phyloP scores from a whole-genome alignment of 768 basidiomycete species.

The Mrakia hoshinonis region DNA sequence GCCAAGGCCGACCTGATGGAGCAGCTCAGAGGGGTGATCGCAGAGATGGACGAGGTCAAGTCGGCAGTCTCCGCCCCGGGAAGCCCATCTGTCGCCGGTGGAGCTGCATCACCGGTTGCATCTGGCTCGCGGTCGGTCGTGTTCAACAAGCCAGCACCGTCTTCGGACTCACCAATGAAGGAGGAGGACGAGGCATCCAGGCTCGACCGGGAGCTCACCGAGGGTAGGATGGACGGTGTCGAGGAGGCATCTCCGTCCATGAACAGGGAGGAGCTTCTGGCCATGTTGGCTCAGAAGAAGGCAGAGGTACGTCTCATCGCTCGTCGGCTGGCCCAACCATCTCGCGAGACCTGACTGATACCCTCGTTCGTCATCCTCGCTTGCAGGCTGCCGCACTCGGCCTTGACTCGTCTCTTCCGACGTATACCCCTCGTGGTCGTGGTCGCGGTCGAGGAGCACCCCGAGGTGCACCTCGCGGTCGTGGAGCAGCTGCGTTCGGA shows the following conservation, averaged over 20 bases:
- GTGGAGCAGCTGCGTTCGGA: conserved; percentile 15
- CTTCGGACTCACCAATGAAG: conserved; percentile 10
- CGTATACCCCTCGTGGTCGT: conserved; percentile 55
- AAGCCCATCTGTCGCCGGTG: conserved; percentile 30
- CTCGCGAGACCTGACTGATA: not conserved
- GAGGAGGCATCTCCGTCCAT: conserved; percentile 30
- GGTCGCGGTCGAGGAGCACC: conserved; percentile 25
- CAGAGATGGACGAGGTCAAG: conserved; percentile 57
- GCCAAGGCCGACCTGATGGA: conserved; percentile 68
- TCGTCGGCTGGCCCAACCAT: not conserved
- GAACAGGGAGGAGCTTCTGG: conserved; percentile 59
- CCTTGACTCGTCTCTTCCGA: conserved; percentile 41
- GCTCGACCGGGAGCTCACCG: not conserved
- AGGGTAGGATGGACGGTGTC: conserved; percentile 44
- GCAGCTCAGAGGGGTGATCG: conserved; percentile 62
- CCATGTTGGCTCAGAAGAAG: conserved; percentile 65
- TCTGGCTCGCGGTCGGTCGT: too few species aligned
- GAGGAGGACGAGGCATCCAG: conserved; percentile 33
- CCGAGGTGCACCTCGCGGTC: conserved; percentile 12
- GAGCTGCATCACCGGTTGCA: too few species aligned
- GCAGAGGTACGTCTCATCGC: conserved; percentile 54
- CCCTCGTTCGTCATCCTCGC: not conserved
- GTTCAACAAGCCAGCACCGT: not conserved
- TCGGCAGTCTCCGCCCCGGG: not conserved
- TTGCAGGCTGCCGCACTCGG: conserved; percentile 40